Evolutionary conservation across 495 filamentous ascomycete genomes (phyloP), one percentile per base, ranked within the genome.

Genomic region (Tuber melanosporum): DNA sequence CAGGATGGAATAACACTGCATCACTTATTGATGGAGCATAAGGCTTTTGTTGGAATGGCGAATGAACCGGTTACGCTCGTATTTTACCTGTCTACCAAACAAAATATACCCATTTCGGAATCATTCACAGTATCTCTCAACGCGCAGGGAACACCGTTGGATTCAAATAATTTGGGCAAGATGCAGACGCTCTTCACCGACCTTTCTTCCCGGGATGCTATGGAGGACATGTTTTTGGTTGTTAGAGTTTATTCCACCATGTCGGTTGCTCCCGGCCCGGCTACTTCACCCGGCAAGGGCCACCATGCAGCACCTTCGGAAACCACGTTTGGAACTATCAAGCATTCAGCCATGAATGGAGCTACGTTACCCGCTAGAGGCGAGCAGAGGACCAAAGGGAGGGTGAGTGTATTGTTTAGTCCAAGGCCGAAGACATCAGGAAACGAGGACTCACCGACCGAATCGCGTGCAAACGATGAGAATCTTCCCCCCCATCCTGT

Each of bases 181-280:
- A 87, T 94, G 84, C 94, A 92, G 82, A 96, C 93, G 1, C 85
- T 99, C 17, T 98, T 98, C 83, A 91, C 92, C 22, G 93, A 98
- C 77, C 86, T 98, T 22, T 91, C 90, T 42, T 87, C 92, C 1
- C 87, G 89, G 71, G 96, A 99, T 84, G 91, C 96, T 78, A 94
- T 93, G 39, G 93, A 97, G 75, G 89, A 94, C 71, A 83, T 98
- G 43, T 98, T 91, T 82, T 86, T 98, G 1, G 90, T 97, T n/a
- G 91, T 94, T 73, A 92, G 92, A 77, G 89, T 97, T 43, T 89
- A 93, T 44, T 89, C 90, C 10, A 85, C 78, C 44, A 74, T 80
- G 45, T 76, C 79, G 9, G 70, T 79, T 43, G n/a, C 77, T 1
- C 71, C 76, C 39, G 62, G 71, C n/a, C 57, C 70, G 45, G 4